Conservation (phyloP, 2,329 filamentous ascomycete genomes). For the Fusarium succisae region DNA sequence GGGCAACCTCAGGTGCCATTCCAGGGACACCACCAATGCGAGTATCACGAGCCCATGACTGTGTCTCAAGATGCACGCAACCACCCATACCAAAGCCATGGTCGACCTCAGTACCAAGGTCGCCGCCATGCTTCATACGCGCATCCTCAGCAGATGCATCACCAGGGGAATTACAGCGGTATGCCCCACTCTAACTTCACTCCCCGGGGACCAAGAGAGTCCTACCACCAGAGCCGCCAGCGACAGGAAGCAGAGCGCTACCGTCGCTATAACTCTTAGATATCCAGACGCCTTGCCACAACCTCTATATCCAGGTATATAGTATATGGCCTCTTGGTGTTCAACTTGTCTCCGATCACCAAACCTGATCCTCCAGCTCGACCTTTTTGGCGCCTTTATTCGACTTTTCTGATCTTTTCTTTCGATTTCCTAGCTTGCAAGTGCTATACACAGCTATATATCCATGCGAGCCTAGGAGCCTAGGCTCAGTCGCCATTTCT, state of each 20-base stretch:
- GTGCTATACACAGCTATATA: not conserved
- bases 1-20: not conserved
- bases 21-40: not conserved
- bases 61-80: not conserved
- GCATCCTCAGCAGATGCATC: not conserved
- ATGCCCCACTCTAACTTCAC: not conserved
- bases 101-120: not conserved
- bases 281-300: not conserved
- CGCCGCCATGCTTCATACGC: constrained; percentile 3
- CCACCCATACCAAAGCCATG: not conserved
- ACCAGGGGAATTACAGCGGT: not conserved
- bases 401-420: not conserved
- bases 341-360: not conserved
- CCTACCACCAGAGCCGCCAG: constrained; percentile 1
- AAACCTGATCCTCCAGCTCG: not conserved
- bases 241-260: constrained; percentile 8
- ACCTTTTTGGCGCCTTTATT: not conserved
- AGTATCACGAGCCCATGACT: not conserved
- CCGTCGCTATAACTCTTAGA: not conserved
- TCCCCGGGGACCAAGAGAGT: not conserved
- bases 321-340: not conserved
- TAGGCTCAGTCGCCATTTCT: not conserved
- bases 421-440: not conserved
- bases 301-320: not conserved
- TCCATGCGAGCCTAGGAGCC: not conserved